phyloP scores from a whole-genome alignment of 352 stramenopile genomes.

The Pythium phragmiticola region DNA sequence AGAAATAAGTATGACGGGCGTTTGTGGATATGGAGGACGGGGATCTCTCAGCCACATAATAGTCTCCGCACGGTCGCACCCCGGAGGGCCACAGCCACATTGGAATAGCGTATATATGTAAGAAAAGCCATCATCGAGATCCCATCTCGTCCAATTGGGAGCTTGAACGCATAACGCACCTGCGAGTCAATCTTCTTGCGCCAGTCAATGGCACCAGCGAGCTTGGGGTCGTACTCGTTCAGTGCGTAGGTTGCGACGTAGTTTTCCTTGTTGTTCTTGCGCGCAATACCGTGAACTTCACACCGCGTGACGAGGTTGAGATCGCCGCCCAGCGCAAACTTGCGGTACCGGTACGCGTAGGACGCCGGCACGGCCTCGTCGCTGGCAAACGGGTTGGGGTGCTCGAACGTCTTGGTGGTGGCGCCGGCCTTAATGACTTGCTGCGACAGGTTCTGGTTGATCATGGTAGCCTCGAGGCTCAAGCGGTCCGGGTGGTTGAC shows the following conservation, averaged over 20 bases:
- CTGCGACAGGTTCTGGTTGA: constrained; percentile 99
- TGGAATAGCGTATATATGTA: constrained; percentile 52
- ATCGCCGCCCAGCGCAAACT: constrained; percentile 91
- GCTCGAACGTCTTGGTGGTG: constrained; percentile 55
- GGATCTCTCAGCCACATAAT: constrained; percentile 33
- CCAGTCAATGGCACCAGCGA: constrained; percentile 88
- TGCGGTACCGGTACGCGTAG: constrained; percentile 97
- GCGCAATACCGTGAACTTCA: constrained; percentile 92
- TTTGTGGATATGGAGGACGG: background rate
- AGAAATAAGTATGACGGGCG: constrained; percentile 14
- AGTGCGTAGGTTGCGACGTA: constrained; percentile 95
- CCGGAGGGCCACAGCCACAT: constrained; percentile 13
- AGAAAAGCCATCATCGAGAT: constrained; percentile 66
- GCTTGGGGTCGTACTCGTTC: constrained; percentile 97
- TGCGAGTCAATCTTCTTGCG: constrained; percentile 97
- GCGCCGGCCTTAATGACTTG: constrained; percentile 87
- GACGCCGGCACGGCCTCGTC: constrained; percentile 92
- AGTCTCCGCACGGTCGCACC: constrained; percentile 32
- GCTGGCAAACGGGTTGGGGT: constrained; percentile 94
- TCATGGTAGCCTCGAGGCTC: constrained; percentile 96
- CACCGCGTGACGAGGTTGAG: constrained; percentile 92
- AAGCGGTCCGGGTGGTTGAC: constrained; percentile 97
- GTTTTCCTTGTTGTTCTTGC: constrained; percentile 86
- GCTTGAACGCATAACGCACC: constrained; percentile 34
- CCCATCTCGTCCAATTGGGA: constrained; percentile 19